Evolutionary conservation across 2,329 filamentous ascomycete genomes (phyloP).

Genomic region (Penicillium hesseltinei): DNA sequence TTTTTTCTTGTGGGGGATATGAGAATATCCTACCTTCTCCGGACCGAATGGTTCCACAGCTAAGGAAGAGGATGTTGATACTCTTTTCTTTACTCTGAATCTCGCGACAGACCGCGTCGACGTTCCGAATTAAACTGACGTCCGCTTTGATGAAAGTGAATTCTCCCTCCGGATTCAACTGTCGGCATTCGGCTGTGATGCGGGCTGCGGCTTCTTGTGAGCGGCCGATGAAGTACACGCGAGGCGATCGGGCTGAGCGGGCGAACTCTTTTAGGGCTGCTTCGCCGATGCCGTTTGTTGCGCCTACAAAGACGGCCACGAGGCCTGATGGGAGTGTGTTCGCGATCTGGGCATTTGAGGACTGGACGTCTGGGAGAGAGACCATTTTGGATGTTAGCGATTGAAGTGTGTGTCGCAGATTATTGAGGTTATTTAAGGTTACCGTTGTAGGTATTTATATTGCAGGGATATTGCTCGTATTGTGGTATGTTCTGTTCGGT

Average conservation of each 20-base stretch:
- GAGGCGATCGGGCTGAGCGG: constrained; percentile 40
- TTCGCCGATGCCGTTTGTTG: constrained; percentile 53
- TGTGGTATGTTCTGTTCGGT: background rate
- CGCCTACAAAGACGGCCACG: constrained; percentile 53
- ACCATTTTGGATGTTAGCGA: constrained; percentile 7
- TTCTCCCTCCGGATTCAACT: constrained; percentile 46
- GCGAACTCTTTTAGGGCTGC: constrained; percentile 48
- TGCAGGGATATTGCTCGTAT: background rate
- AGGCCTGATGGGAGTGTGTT: constrained; percentile 38
- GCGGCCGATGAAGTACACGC: constrained; percentile 51
- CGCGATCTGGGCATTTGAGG: constrained; percentile 13
- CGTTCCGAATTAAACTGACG: constrained; percentile 47
- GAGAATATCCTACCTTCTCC: constrained; percentile 17
- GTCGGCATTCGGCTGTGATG: constrained; percentile 45
- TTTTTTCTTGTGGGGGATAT: background rate
- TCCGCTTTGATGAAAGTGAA: constrained; percentile 51
- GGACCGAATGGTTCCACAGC: constrained; percentile 46
- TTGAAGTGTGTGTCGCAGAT: background rate
- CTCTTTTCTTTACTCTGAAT: constrained; percentile 51
- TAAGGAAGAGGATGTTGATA: constrained; percentile 58
- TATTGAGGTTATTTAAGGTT: background rate
- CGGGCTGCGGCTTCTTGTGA: constrained; percentile 42
- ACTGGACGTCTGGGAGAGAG: constrained; percentile 7
- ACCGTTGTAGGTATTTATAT: background rate
- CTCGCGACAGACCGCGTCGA: constrained; percentile 51